These are phyloP conservation scores for Sanghuangporus baumii DNA, from an alignment of 1,284 basidiomycete species.

Conservation along the genomic window DNA sequence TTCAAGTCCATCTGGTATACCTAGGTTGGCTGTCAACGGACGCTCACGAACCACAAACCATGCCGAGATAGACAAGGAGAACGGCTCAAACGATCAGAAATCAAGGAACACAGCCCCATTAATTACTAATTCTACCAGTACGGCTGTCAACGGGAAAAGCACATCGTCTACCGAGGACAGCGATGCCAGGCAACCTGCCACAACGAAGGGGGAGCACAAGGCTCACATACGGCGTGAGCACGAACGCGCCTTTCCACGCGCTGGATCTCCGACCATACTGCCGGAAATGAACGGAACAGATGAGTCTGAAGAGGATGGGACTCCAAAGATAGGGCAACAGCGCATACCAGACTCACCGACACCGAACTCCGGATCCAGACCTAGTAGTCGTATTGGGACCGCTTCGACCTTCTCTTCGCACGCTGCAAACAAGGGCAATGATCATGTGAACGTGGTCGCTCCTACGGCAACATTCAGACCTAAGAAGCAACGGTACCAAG, in stretches of 20 bases:
- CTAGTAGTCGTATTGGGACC: background rate
- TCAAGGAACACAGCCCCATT: background rate
- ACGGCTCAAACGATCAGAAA: background rate
- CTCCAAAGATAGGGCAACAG: conserved; percentile 1
- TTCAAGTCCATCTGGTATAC: conserved; percentile 1
- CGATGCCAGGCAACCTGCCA: background rate
- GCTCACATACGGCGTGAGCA: background rate
- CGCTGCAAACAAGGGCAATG: background rate
- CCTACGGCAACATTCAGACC: background rate
- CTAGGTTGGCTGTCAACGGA: background rate
- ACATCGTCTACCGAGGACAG: background rate
- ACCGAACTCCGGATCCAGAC: background rate
- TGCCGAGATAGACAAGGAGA: conserved; percentile 9
- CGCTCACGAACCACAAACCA: conserved; percentile 14
- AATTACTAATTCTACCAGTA: background rate
- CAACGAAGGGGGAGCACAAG: background rate
- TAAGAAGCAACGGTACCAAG: background rate
- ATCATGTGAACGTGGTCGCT: background rate
- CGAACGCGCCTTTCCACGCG: conserved; percentile 34
- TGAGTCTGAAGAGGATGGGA: conserved; percentile 24
- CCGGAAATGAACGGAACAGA: conserved; percentile 25
- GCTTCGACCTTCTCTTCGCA: background rate
- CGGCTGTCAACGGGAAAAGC: background rate
- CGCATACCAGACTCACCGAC: conserved; percentile 4
- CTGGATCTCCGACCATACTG: conserved; percentile 31